Percentiles rank a stretch among this genome's conserved stretches.
These are phyloP conservation scores for Cyclospora cayetanensis DNA, from an alignment of 169 alveolate species.

Conservation along the genomic window DNA sequence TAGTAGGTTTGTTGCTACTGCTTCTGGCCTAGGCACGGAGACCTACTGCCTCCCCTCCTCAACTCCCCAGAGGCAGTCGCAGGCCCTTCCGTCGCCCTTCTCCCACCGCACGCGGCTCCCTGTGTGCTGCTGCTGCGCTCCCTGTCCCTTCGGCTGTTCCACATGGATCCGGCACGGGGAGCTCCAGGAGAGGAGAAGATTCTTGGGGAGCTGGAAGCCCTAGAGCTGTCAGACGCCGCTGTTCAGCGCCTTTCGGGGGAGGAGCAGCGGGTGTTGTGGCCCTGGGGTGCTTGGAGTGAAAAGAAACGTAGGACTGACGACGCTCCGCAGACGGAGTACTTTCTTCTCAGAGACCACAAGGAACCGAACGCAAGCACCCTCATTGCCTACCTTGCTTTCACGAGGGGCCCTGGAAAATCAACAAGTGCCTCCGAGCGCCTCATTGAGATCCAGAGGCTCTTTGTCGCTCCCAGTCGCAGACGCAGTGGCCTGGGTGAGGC, in stretches of 20 bases:
- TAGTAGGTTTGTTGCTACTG: not conserved
- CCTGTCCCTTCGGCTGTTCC: not conserved
- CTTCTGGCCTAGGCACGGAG: not conserved
- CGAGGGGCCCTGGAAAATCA: not conserved
- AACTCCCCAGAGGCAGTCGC: conserved; percentile 6
- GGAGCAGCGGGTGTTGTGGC: not conserved
- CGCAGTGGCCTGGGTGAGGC: not conserved
- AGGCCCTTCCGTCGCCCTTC: not conserved
- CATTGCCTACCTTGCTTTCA: not conserved
- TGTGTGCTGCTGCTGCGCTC: conserved; percentile 38
- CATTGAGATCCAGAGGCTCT: not conserved
- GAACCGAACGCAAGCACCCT: not conserved
- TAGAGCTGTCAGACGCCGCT: not conserved
- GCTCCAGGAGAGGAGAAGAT: not conserved
- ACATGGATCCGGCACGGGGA: not conserved
- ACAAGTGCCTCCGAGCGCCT: too few relatives aligned
- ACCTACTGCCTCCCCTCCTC: not conserved
- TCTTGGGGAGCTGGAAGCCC: not conserved
- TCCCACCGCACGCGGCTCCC: conserved; percentile 28
- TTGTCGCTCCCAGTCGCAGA: not conserved
- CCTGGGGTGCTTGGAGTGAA: not conserved
- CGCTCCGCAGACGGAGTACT: not conserved
- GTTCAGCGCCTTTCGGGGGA: not conserved
- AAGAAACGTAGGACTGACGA: too few relatives aligned
- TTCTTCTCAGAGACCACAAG: not conserved